Evolutionary conservation across 495 filamentous ascomycete species (phyloP).

Genomic region (Podospora australis): DNA sequence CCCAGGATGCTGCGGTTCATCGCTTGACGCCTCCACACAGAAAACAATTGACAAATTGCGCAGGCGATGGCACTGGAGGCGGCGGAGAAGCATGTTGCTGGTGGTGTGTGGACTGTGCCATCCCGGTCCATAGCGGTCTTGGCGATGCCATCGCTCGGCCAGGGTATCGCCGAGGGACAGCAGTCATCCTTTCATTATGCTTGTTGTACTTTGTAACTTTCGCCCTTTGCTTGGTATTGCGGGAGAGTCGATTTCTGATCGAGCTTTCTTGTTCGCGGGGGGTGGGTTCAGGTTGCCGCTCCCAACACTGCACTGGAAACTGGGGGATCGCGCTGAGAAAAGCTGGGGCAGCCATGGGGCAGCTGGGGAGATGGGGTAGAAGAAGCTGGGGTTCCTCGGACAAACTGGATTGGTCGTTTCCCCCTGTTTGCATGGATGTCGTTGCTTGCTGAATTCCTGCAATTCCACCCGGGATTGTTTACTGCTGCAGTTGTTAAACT

Average conservation of each 20-base stretch:
- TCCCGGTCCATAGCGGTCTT: conserved; percentile 26
- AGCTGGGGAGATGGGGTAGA: conserved; percentile 1
- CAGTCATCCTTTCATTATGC: conserved; percentile 20
- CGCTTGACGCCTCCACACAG: conserved; percentile 4
- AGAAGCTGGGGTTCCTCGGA: conserved; percentile 2
- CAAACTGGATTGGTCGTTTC: conserved; percentile 20
- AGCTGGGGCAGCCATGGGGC: conserved; percentile 19
- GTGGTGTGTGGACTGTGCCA: conserved; percentile 20
- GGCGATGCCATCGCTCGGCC: conserved; percentile 18
- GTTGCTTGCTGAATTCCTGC: too few species aligned
- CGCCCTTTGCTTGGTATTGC: conserved; percentile 2
- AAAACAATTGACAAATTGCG: conserved; percentile 15
- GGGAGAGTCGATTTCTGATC: too few species aligned
- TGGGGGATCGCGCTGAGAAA: too few species aligned
- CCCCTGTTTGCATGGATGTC: not conserved
- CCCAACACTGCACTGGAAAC: too few species aligned
- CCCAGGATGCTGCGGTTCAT: conserved; percentile 9
- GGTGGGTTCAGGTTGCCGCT: too few species aligned
- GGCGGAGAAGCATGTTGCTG: conserved; percentile 18
- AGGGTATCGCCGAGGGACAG: conserved; percentile 26
- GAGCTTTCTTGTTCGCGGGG: too few species aligned
- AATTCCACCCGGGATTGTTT: too few species aligned
- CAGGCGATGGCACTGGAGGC: conserved; percentile 14
- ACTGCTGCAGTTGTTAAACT: too few species aligned
- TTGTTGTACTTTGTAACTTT: not conserved